Evolutionary conservation across 371 early-diverging fungal species (phyloP).

Genomic region (Lichtheimia ornata): DNA sequence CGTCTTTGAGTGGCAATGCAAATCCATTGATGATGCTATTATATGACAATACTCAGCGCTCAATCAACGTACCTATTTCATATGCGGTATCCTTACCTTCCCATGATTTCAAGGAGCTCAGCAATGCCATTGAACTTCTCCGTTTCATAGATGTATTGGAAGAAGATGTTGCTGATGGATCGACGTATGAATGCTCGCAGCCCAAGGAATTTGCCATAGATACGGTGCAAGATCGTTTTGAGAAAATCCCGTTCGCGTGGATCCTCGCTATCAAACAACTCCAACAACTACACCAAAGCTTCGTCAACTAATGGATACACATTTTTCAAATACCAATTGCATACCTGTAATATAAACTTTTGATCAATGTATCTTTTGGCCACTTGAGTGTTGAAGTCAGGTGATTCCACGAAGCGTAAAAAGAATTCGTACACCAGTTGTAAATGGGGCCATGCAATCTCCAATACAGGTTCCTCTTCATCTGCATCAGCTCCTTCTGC

Average conservation of each 20-base stretch:
- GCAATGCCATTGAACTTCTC: slow-evolving; percentile 97
- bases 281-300: slow-evolving; percentile 68
- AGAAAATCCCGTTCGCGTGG: slow-evolving; percentile 96
- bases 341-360: slow-evolving; percentile 58
- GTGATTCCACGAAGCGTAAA: slow-evolving; percentile 93
- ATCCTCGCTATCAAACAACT: slow-evolving; percentile 96
- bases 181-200: slow-evolving; percentile 92
- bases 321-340: not conserved
- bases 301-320: not conserved
- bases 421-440: slow-evolving; percentile 97
- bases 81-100: slow-evolving; percentile 56
- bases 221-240: slow-evolving; percentile 95
- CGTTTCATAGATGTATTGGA: slow-evolving; percentile 95
- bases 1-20: slow-evolving; percentile 95
- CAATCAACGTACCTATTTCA: not conserved
- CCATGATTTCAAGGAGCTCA: slow-evolving; percentile 95
- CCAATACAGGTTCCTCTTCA: slow-evolving; percentile 96
- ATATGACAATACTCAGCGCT: not conserved
- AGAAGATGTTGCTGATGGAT: slow-evolving; percentile 96
- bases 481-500: slow-evolving; percentile 97
- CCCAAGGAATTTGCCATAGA: slow-evolving; percentile 96
- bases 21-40: slow-evolving; percentile 97
- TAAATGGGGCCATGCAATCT: slow-evolving; percentile 96
- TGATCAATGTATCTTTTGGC: slow-evolving; percentile 50
- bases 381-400: slow-evolving; percentile 93